Conservation (phyloP, 164 flowering plant species). For the Umbellularia californica region DNA sequence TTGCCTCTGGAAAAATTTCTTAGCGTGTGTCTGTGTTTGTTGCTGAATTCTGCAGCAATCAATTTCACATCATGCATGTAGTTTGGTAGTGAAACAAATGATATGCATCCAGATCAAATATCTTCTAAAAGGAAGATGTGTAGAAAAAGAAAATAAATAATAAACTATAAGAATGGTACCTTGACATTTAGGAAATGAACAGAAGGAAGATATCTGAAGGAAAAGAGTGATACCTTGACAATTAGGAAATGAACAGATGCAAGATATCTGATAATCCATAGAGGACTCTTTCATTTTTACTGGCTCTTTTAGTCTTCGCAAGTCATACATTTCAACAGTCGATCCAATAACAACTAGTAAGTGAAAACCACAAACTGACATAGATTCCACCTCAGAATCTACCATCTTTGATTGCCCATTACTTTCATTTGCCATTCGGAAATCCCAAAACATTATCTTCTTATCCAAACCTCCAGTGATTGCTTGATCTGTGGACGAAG, state of each 20-base stretch:
- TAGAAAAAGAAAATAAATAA: background rate
- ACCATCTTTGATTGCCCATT: conserved; percentile 19
- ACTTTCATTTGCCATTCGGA: conserved; percentile 25
- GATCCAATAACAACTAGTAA: conserved; percentile 57
- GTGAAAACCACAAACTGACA: conserved; percentile 48
- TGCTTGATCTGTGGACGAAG: conserved; percentile 44
- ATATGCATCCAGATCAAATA: background rate
- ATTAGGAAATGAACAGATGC: conserved; percentile 54
- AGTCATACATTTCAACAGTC: conserved; percentile 54
- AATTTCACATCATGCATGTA: too few relatives aligned
- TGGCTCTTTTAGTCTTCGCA: conserved; percentile 49
- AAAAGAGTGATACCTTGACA: conserved; percentile 45
- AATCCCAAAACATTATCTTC: conserved; percentile 65
- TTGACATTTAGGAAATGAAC: conserved; percentile 45
- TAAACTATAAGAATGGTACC: conserved; percentile 33
- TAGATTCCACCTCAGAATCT: conserved; percentile 52
- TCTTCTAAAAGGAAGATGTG: background rate
- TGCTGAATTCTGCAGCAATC: background rate
- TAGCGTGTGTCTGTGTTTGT: background rate
- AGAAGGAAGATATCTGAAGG: conserved; percentile 48
- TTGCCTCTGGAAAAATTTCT: too few relatives aligned
- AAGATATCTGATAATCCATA: conserved; percentile 40
- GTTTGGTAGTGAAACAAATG: background rate
- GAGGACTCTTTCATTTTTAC: conserved; percentile 35
- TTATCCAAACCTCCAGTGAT: conserved; percentile 69